Base-by-base conservation (phyloP, 148 eudicot species). In the Salicornia ramosissima region DNA sequence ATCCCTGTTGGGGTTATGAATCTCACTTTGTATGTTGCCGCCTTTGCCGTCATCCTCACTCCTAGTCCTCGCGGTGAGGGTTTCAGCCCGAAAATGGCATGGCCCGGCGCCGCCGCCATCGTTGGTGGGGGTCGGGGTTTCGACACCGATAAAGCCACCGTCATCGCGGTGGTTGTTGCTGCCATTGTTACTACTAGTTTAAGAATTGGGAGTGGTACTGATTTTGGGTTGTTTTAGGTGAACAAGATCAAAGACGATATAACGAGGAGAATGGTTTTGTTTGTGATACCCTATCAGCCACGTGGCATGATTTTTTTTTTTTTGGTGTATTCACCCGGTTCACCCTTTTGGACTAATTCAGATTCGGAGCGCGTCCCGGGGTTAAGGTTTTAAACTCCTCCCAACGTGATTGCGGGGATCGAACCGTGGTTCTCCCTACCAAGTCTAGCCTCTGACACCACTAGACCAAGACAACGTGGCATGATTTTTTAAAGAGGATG, bases 1-100 rank as follows among this genome's bases (percentile, higher is more conserved):
- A 61, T 64, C 0, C 96, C 97, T 0, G 67, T 75, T 0, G 89
- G 89, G 1, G 89, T 89, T 0, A 86, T 10, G 10, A 92, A 79
- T 64, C 82, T 92, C 75, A 92, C 88, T 67, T 83, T 86, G 85
- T 83, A 52, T 0, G 45, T 1, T 0, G 92, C 92, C 92, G 92
- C 92, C 92, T 83, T 84, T 57, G 84, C 77, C 12, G 78, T 80
- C 2, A 74, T 49, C 40, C 77, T 58, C 4, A 86, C 81, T 1
- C 83, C 40, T 36, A 3, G 40, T 8, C 40, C 77, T 3, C 83
- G 76, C 40, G 64, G 11, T 29, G 57, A 53, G 10, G 77, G 0
- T 68, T 80, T 88, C 12, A 86, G 58, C 1, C 92, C 83, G 39
- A 86, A 83, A 16, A 79, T 69, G 16, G 83, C 70, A 55, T 55